Base-by-base conservation (phyloP, 108 stramenopile genomes). In the Skeletonema grethae region DNA sequence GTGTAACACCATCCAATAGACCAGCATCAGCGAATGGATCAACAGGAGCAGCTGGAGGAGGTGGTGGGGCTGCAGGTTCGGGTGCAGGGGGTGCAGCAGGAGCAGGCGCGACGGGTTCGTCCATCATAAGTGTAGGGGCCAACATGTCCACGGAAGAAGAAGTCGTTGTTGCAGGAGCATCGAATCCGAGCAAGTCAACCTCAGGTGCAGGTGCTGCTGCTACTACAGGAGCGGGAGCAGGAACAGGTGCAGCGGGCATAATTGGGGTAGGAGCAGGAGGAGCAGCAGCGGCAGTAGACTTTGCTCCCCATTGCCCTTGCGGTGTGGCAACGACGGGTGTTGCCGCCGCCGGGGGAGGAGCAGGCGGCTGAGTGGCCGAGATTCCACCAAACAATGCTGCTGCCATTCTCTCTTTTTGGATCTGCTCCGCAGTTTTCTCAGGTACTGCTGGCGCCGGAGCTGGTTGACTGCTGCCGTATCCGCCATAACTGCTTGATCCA, bases 311-410 rank as follows among this genome's bases (percentile, higher is more conserved):
- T 48, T 48, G 46, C 46, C 46, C 46, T 48, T 18, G 48, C n/a
- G 63, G 41, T 10, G 72, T 15, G 13, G n/a, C n/a, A 28, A 66
- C 36, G 35, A 63, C 81, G 13, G 76, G 65, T 41, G 39, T n/a
- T 72, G 75, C 76, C 10, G 81, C 69, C 18, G 73, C 69, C 2
- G 87, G 72, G 20, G 84, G 78, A 18, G 86, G 84, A 13, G 64
- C 34, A 29, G 63, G 73, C 7, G 80, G 82, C 16, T 79, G 65
- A 28, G 79, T 56, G 15, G 85, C 87, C 36, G 89, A 90, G 36
- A 92, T 83, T 3, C 98, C 98, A 53, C 97, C 97, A 77, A 98
- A 98, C 48, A 98, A 86, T 32, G 91, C 92, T 30, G 96, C 94
- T 34, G 98, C 98, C 91, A 95, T 88, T 59, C 89, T 84, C 83